A percentile compares a stretch with the other conserved stretches of the same genome.
Conservation (phyloP, 1,139 yeast species). For the Pichia sp. region DNA sequence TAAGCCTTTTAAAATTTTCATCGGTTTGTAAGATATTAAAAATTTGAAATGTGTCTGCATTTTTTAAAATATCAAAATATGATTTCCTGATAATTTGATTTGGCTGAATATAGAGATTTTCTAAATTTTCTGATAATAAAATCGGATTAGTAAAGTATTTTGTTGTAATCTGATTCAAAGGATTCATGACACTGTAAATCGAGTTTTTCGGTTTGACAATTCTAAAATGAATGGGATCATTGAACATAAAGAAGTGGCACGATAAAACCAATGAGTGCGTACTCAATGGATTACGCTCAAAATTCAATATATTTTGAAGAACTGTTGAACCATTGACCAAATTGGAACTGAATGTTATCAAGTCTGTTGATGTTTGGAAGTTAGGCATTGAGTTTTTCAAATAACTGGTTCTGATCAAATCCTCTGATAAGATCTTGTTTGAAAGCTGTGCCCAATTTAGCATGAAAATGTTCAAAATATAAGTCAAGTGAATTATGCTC, state of each 20-base stretch:
- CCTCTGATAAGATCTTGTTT: constrained; percentile 4
- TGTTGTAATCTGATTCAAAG: constrained; percentile 12
- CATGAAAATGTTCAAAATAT: constrained; percentile 10
- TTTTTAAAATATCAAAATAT: constrained; percentile 9
- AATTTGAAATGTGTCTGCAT: constrained; percentile 11
- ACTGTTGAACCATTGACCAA: constrained; percentile 8
- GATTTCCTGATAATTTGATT: constrained; percentile 5
- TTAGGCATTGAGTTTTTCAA: constrained; percentile 5
- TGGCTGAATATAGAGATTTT: constrained; percentile 9
- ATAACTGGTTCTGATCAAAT: constrained; percentile 7
- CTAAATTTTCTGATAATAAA: constrained; percentile 9
- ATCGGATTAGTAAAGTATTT: constrained; percentile 19
- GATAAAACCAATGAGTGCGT: constrained; percentile 12
- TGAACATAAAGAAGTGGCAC: constrained; percentile 15
- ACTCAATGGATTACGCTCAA: constrained; percentile 4
- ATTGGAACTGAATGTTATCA: constrained; percentile 2
- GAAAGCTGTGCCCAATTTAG: constrained; percentile 2
- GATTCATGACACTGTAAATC: constrained; percentile 11
- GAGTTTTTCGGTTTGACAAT: constrained; percentile 9
- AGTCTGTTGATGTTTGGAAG: constrained; percentile 11
- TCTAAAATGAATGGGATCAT: constrained; percentile 22
- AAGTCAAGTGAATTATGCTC: constrained; percentile 2
- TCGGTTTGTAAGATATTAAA: constrained; percentile 13
- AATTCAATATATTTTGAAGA: constrained; percentile 4
- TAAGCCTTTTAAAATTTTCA: constrained; percentile 12